Evolutionary conservation across 2,329 filamentous ascomycete species (phyloP), one percentile per base, ranked within the genome.

Genomic region (Boeremia exigua): DNA sequence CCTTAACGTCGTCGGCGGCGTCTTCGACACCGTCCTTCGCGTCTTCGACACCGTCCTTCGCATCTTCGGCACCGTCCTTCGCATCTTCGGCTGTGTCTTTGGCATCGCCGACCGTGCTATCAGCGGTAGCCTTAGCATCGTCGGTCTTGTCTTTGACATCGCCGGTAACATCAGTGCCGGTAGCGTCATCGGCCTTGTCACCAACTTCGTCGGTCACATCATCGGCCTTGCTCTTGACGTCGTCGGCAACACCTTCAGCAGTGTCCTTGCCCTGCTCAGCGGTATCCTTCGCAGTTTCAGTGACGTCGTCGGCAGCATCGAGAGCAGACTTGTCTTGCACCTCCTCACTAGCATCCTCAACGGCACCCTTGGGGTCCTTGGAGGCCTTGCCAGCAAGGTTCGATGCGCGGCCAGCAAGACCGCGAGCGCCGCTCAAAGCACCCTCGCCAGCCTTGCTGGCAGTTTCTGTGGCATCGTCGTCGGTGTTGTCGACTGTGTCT

Each of bases 361-460:
- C 73, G 48, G 75, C 72, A 30, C 71, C 70, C 33, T 69, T 57
- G 3, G 76, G 73, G 49, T 78, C 75, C 48, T 78, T 61, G 28
- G 67, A 65, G 12, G 71, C 71, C 67, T 81, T 79, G 63, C 77
- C 76, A 28, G 79, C 79, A 36, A 80, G 68, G 51, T 75, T 76
- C n/a, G 75, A 75, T 32, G 79, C 80, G 63, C 79, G 78, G 57
- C 76, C 78, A 61, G 79, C 78, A 19, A 81, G 75, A 52, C 78
- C 78, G 45, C 79, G 76, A 34, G 78, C 79, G 54, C 77, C 77
- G 56, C 74, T 77, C 60, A 79, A 56, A 14, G 78, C 71, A 50
- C 77, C 75, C 40, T 75, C 70, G 43, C 69, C 71, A 27, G 68
- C 59, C 59, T 75, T 61, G 61, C 77, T 66, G 43, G 70, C 68